Evolutionary conservation across 352 stramenopile species (phyloP).

Genomic region (Phytophthora boehmeriae): DNA sequence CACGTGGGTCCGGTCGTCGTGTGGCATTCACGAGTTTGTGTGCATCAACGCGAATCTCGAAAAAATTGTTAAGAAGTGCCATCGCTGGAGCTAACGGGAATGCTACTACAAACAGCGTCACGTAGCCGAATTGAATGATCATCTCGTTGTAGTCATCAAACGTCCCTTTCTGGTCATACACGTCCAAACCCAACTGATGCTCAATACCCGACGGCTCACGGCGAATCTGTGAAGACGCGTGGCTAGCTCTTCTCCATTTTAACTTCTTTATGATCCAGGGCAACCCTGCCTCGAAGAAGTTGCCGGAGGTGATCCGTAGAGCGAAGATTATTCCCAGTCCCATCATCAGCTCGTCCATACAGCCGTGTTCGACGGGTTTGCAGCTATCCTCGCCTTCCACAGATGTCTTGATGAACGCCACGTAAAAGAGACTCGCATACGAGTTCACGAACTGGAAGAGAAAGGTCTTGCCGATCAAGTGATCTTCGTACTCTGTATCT

Average conservation of each 20-base stretch:
- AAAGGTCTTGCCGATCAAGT: conserved; percentile 86
- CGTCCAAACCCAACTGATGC: conserved; percentile 60
- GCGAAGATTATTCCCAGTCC: conserved; percentile 77
- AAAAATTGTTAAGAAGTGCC: conserved; percentile 91
- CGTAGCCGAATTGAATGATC: conserved; percentile 91
- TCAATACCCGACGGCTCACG: conserved; percentile 62
- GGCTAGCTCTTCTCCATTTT: conserved; percentile 11
- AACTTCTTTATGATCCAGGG: conserved; percentile 80
- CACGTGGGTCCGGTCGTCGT: conserved; percentile 73
- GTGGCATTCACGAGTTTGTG: conserved; percentile 83
- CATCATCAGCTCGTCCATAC: conserved; percentile 84
- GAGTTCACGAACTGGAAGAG: conserved; percentile 89
- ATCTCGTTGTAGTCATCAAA: conserved; percentile 91
- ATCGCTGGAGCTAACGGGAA: conserved; percentile 92
- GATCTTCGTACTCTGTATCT: conserved; percentile 95
- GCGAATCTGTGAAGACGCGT: conserved; percentile 7
- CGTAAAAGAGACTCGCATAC: conserved; percentile 83
- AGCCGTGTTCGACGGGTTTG: conserved; percentile 50
- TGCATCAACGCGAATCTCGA: conserved; percentile 92
- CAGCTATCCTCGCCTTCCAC: conserved; percentile 55
- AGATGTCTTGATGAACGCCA: conserved; percentile 82
- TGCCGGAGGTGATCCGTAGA: conserved; percentile 70
- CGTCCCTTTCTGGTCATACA: conserved; percentile 77
- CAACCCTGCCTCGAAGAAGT: conserved; percentile 79
- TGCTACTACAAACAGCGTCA: conserved; percentile 93